phyloP scores from a whole-genome alignment of 2,329 filamentous ascomycete species.

The Pyrenochaeta sp. region DNA sequence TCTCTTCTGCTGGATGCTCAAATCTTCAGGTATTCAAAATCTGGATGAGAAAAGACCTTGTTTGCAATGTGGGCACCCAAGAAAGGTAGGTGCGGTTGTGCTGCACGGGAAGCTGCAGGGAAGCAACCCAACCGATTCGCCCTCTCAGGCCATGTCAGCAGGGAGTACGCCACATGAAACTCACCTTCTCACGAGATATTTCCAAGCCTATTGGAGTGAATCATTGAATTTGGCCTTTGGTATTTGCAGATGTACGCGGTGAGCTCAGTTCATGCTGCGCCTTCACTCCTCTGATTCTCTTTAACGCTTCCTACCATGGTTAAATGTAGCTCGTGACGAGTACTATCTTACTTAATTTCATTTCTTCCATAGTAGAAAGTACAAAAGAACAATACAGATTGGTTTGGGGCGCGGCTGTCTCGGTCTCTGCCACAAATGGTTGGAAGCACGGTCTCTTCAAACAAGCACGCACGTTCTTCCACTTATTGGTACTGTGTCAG shows the following conservation, averaged over 20 bases:
- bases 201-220: constrained; percentile 14
- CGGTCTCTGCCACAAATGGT: not conserved
- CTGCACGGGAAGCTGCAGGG: constrained; percentile 41
- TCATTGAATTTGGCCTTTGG: constrained; percentile 1
- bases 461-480: constrained; percentile 13
- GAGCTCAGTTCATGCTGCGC: constrained; percentile 4
- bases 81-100: constrained; percentile 41
- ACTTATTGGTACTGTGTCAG: constrained; percentile 27
- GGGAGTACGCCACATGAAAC: constrained; percentile 19
- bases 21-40: constrained; percentile 25
- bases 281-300: not conserved
- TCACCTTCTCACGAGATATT: constrained; percentile 7
- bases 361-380: not conserved
- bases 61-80: constrained; percentile 39
- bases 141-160: constrained; percentile 25
- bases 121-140: constrained; percentile 37
- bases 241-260: constrained; percentile 16
- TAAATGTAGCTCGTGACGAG: not conserved
- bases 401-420: not conserved
- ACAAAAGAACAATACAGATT: not conserved
- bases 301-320: not conserved
- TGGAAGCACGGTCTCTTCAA: constrained; percentile 12
- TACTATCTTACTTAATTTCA: not conserved
- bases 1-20: constrained; percentile 9
- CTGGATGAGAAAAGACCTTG: constrained; percentile 37